Conservation (phyloP, 163 green algal genomes). For the Prototheca wickerhamii region DNA sequence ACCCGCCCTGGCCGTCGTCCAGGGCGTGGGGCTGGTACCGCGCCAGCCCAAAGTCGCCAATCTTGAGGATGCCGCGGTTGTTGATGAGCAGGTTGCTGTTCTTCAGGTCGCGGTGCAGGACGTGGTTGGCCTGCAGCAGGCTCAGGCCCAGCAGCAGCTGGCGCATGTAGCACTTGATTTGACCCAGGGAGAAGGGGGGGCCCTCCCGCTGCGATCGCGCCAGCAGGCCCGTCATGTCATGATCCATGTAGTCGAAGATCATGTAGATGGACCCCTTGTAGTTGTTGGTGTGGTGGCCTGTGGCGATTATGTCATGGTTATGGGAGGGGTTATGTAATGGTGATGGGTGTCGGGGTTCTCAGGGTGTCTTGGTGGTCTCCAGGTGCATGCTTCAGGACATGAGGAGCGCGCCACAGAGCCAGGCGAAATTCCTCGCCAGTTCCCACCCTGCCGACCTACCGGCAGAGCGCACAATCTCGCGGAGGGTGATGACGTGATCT, state of each 20-base stretch:
- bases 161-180: constrained; percentile 92
- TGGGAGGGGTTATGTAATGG: background rate
- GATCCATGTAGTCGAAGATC: constrained; percentile 99
- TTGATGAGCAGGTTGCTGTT: constrained; percentile 70
- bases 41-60: constrained; percentile 93
- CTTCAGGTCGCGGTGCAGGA: constrained; percentile 97
- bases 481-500: constrained; percentile 88
- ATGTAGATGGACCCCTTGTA: constrained; percentile 96
- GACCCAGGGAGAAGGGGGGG: constrained; percentile 4
- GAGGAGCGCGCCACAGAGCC: no score
- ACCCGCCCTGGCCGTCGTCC: background rate
- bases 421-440: background rate
- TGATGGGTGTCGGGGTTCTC: no score
- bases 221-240: constrained; percentile 90
- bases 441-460: constrained; percentile 37
- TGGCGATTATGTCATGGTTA: constrained; percentile 5
- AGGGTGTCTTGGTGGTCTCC: no score
- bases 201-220: constrained; percentile 44
- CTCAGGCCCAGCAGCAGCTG: constrained; percentile 87
- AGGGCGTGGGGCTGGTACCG: constrained; percentile 38
- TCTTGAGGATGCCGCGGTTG: constrained; percentile 56
- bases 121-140: constrained; percentile 74
- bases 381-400: no score
- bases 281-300: constrained; percentile 64
- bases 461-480: constrained; percentile 91